These are phyloP conservation scores for Obba rivulosa DNA, from an alignment of 768 basidiomycete species.

Conservation along the genomic window DNA sequence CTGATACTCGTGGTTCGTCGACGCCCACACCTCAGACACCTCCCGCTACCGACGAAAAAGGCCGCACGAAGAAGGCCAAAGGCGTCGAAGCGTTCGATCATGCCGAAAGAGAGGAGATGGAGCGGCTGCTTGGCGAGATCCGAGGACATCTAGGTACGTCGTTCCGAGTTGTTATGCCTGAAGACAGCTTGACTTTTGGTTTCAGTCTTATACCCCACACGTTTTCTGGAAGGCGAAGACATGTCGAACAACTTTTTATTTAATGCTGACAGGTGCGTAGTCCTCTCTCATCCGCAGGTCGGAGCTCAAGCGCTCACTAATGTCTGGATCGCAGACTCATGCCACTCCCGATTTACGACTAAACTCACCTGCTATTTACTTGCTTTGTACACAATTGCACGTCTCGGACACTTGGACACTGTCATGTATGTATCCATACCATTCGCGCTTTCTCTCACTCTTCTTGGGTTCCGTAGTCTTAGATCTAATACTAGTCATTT, in stretches of 20 bases:
- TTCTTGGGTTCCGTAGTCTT: no score
- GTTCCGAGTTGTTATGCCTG: neutral
- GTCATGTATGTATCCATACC: no score
- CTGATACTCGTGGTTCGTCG: slow-evolving; percentile 17
- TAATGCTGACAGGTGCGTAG: slow-evolving; percentile 69
- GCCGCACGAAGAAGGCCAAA: slow-evolving; percentile 30
- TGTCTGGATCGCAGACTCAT: slow-evolving; percentile 47
- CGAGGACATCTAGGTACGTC: slow-evolving; percentile 82
- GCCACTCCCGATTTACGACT: slow-evolving; percentile 73
- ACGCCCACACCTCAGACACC: slow-evolving; percentile 10
- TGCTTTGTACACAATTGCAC: no score
- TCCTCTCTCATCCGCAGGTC: neutral
- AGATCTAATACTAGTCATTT: no score
- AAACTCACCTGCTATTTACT: neutral
- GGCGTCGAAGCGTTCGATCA: slow-evolving; percentile 72
- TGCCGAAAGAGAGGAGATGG: slow-evolving; percentile 88
- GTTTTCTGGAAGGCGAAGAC: slow-evolving; percentile 93
- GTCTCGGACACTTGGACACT: no score
- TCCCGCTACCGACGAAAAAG: slow-evolving; percentile 22
- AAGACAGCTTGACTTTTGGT: neutral
- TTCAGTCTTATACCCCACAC: slow-evolving; percentile 75
- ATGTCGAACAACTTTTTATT: slow-evolving; percentile 90
- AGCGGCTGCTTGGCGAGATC: slow-evolving; percentile 65
- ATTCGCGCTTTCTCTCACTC: no score
- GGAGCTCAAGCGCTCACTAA: slow-evolving; percentile 6